A percentile compares a stretch with the other conserved stretches of the same genome.
These are phyloP conservation scores for Trichoderma simmonsii DNA, from an alignment of 2,329 filamentous ascomycete genomes.

Conservation along the genomic window DNA sequence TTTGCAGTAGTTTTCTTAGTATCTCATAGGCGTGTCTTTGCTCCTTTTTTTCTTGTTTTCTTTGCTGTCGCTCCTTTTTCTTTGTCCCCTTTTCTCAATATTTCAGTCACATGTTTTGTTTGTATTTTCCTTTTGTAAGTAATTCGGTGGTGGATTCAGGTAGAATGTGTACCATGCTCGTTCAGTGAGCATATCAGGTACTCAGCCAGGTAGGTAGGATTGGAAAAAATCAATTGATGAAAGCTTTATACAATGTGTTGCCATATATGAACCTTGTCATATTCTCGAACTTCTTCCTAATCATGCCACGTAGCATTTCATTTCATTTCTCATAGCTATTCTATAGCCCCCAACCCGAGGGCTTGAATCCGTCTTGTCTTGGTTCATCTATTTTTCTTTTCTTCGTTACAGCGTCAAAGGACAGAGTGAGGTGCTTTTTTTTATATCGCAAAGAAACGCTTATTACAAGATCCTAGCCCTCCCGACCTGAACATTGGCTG, in stretches of 20 bases:
- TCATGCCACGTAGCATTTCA: background rate
- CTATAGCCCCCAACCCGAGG: background rate
- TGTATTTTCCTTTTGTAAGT: background rate
- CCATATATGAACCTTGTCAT: background rate
- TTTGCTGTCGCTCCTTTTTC: background rate
- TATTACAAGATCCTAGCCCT: background rate
- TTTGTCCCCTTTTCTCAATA: background rate
- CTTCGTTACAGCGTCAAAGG: background rate
- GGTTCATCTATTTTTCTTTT: background rate
- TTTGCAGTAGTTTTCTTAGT: constrained; percentile 17
- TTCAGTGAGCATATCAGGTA: background rate
- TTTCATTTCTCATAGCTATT: constrained; percentile 9
- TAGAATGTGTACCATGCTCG: background rate
- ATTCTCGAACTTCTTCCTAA: background rate
- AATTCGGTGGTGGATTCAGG: background rate
- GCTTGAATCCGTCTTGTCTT: background rate
- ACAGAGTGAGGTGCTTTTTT: background rate
- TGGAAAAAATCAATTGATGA: background rate
- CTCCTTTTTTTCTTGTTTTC: background rate
- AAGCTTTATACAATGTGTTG: background rate
- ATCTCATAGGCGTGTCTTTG: constrained; percentile 17
- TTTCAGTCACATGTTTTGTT: background rate
- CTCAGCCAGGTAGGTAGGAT: background rate
- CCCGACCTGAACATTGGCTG: background rate
- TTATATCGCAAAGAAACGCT: background rate